Evolutionary conservation across 768 basidiomycete genomes (phyloP), one percentile per base, ranked within the genome.

Genomic region (Calocybe indica): DNA sequence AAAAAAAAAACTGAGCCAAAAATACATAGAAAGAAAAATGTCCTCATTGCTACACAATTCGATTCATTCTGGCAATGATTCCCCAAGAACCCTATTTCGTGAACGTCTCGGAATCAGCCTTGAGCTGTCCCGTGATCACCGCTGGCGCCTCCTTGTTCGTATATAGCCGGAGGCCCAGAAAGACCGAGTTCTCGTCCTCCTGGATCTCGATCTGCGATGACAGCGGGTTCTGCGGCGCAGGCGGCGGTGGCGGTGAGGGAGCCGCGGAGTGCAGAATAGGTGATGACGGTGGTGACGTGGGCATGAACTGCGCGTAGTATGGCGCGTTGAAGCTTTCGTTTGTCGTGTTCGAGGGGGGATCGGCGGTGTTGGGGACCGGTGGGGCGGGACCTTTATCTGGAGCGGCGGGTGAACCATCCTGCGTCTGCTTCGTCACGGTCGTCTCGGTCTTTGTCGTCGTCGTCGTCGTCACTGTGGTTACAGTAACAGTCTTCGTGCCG

Each of bases 81-180:
- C 22, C 22, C 4, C 22, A 22, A 22, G 22, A 1, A 22, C 4
- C 22, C 22, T 22, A 22, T 4, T 22, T 22, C 22, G 22, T 4
- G 22, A 22, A 22, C 22, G 22, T 22, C 22, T 22, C 22, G 22
- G 22, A 22, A 22, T 22, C 22, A 22, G 22, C 22, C 22, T 22
- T 22, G 22, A 22, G 22, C 22, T 22, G 22, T 22, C 22, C 22
- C 22, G 22, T 22, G 1, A 22, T 22, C 22, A 22, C 22, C 22
- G 22, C 22, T 22, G 22, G 22, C 2, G 22, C 22, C 22, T 22
- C 22, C 22, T 22, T 22, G 22, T 22, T 22, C 22, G 71, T 69
- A 49, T 72, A 72, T 55, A 70, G 72, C 59, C 65, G 68, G 57
- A 62, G 62, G 33, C 58, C 72, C 49, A 62, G 58, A 60, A 62